Evolutionary conservation across 1,284 basidiomycete species (phyloP).

Genomic region (Ceratobasidium theobromae): DNA sequence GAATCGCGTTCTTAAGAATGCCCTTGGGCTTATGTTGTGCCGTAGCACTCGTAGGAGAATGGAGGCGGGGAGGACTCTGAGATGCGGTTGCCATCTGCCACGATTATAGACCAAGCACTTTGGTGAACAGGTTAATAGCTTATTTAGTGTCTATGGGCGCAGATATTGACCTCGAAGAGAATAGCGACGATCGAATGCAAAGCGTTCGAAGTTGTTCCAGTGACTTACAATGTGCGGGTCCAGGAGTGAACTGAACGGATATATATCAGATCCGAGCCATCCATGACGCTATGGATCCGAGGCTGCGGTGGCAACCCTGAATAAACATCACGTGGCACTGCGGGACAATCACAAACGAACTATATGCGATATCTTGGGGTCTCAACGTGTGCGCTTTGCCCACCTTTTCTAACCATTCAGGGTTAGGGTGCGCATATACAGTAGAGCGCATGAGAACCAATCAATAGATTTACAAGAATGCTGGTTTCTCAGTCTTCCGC

Average conservation of each 20-base stretch:
- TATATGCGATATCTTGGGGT: slow-evolving; percentile 13
- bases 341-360: not conserved
- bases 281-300: not conserved
- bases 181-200: too few relatives aligned
- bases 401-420: not conserved
- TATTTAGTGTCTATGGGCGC: not conserved
- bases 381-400: slow-evolving; percentile 12
- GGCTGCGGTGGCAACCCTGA: not conserved
- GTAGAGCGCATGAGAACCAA: too few relatives aligned
- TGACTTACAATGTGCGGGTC: not conserved
- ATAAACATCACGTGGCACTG: slow-evolving; percentile 23
- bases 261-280: slow-evolving; percentile 32
- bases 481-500: too few relatives aligned
- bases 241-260: slow-evolving; percentile 21
- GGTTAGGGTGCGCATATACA: slow-evolving; percentile 12
- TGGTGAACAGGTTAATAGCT: not conserved
- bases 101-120: not conserved
- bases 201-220: slow-evolving; percentile 6
- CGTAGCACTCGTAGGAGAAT: slow-evolving; percentile 42
- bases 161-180: not conserved
- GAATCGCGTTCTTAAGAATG: slow-evolving; percentile 77
- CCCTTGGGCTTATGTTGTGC: slow-evolving; percentile 74
- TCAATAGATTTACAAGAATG: too few relatives aligned
- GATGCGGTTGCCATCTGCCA: slow-evolving; percentile 21
- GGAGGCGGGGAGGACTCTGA: slow-evolving; percentile 20